A percentile compares a stretch with the other conserved stretches of the same genome.
phyloP scores from a whole-genome alignment of 306 rosid genomes.

The Dryas alaskensis region DNA sequence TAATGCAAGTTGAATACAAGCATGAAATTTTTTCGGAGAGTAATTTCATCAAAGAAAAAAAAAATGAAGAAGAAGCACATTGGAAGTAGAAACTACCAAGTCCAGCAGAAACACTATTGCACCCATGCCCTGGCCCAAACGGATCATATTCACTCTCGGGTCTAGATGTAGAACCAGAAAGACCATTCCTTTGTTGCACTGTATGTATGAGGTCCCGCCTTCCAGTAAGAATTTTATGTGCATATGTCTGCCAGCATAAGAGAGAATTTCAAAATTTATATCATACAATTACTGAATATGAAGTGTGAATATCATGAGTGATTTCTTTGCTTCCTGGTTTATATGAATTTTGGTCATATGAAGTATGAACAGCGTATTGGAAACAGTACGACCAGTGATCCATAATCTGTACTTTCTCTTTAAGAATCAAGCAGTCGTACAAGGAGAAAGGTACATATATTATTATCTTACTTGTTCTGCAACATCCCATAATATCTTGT shows the following conservation, averaged over 20 bases:
- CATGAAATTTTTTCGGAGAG: background rate
- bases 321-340: background rate
- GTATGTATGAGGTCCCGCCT: conserved; percentile 70
- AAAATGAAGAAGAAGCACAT: background rate
- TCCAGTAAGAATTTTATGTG: conserved; percentile 89
- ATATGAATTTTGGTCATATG: background rate
- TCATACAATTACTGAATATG: background rate
- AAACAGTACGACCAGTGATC: background rate
- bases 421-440: background rate
- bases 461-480: conserved; percentile 75
- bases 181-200: conserved; percentile 58
- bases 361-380: background rate
- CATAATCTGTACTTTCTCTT: background rate
- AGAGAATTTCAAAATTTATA: background rate
- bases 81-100: conserved; percentile 59
- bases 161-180: conserved; percentile 68
- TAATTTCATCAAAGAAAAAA: background rate
- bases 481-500: conserved; percentile 88
- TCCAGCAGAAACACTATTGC: conserved; percentile 94
- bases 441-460: background rate
- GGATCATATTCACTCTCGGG: conserved; percentile 86
- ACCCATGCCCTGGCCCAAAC: conserved; percentile 93
- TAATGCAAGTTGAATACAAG: conserved; percentile 1
- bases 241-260: conserved; percentile 63
- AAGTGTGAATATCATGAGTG: background rate